These are phyloP conservation scores for Aciculosporium take DNA, from an alignment of 2,329 filamentous ascomycete genomes.

Conservation along the genomic window DNA sequence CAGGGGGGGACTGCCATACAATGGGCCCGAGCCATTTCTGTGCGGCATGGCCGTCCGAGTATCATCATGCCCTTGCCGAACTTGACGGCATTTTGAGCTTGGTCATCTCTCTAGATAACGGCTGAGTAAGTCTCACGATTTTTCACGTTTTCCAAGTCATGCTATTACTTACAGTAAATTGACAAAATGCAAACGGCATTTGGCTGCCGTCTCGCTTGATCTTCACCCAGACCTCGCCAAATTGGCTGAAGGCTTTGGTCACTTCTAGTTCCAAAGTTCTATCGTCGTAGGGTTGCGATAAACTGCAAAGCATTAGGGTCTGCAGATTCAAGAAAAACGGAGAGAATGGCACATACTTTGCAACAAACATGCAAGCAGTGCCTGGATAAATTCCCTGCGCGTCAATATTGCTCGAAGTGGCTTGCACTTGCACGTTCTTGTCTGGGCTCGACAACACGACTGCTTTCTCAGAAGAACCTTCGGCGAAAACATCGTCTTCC, in stretches of 20 bases:
- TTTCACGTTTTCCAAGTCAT: neutral
- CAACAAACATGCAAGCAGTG: conserved; percentile 48
- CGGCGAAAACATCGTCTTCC: conserved; percentile 11
- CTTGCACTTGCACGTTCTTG: conserved; percentile 1
- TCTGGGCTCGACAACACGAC: neutral
- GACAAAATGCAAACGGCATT: conserved; percentile 52
- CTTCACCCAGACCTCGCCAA: conserved; percentile 46
- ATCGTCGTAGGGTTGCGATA: conserved; percentile 36
- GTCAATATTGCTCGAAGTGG: conserved; percentile 20
- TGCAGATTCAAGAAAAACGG: neutral
- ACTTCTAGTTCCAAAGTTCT: conserved; percentile 37
- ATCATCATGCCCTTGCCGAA: conserved; percentile 34
- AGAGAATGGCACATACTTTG: conserved; percentile 39
- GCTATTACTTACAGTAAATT: conserved; percentile 40
- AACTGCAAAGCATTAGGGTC: conserved; percentile 22
- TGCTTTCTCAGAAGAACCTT: conserved; percentile 1
- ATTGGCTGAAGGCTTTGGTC: conserved; percentile 36
- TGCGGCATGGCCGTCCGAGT: conserved; percentile 42
- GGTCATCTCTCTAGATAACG: conserved; percentile 26
- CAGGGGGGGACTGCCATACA: conserved; percentile 33
- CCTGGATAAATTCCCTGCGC: conserved; percentile 39
- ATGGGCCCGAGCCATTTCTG: conserved; percentile 45
- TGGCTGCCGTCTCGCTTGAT: conserved; percentile 41
- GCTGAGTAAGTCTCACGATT: neutral
- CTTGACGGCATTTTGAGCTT: conserved; percentile 34